These are phyloP conservation scores for Massarina eburnea DNA, from an alignment of 2,329 filamentous ascomycete genomes.

Conservation along the genomic window DNA sequence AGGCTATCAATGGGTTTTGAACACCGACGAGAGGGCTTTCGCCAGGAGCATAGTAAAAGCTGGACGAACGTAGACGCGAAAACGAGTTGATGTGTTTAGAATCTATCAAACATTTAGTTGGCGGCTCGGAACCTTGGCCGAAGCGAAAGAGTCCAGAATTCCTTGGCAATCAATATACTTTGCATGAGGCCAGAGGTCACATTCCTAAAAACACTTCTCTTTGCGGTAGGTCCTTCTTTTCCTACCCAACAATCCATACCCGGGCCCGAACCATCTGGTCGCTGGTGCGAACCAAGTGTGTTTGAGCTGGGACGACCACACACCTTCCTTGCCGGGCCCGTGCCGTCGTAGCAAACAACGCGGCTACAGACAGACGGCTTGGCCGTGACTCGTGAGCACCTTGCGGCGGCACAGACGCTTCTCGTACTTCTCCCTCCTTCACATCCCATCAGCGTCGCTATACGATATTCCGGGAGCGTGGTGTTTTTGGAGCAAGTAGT, in stretches of 20 bases:
- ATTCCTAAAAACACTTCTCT: neutral
- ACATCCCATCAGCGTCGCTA: too few relatives aligned
- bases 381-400: too few relatives aligned
- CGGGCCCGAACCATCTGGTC: too few relatives aligned
- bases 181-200: neutral
- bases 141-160: neutral
- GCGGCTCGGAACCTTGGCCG: neutral
- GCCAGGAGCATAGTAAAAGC: constrained; percentile 68
- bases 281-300: too few relatives aligned
- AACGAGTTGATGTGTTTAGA: neutral
- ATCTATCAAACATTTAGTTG: neutral
- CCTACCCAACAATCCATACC: neutral
- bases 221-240: neutral
- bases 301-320: too few relatives aligned
- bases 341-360: too few relatives aligned
- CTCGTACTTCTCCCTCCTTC: too few relatives aligned
- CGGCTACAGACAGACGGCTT: too few relatives aligned
- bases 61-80: constrained; percentile 1
- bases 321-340: too few relatives aligned
- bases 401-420: too few relatives aligned
- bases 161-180: constrained; percentile 20
- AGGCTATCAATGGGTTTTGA: constrained; percentile 71
- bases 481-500: too few relatives aligned
- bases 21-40: constrained; percentile 70
- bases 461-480: too few relatives aligned